phyloP scores from a whole-genome alignment of 1,139 yeast genomes.

The Trichomonascaceae sp. region DNA sequence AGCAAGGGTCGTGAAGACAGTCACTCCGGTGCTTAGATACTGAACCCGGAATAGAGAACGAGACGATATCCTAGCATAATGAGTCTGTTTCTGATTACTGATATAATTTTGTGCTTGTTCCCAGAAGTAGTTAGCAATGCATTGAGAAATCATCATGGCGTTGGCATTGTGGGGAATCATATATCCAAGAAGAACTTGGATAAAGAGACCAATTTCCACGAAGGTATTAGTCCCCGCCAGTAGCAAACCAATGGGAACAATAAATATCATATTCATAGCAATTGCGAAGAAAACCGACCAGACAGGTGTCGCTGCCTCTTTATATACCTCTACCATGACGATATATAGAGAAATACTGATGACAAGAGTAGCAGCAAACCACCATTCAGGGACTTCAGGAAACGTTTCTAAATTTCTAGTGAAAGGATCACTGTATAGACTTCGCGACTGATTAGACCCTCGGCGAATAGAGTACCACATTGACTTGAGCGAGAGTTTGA shows the following conservation, averaged over 20 bases:
- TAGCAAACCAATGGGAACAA: conserved; percentile 45
- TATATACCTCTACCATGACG: conserved; percentile 39
- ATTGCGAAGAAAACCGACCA: conserved; percentile 54
- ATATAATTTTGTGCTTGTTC: conserved; percentile 44
- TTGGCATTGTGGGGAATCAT: conserved; percentile 58
- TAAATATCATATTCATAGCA: conserved; percentile 48
- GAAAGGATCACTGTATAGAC: conserved; percentile 46
- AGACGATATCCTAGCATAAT: conserved; percentile 53
- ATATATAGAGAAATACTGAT: conserved; percentile 42
- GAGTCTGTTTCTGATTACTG: conserved; percentile 56
- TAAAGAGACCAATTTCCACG: conserved; percentile 49
- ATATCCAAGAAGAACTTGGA: conserved; percentile 54
- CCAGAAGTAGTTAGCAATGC: conserved; percentile 55
- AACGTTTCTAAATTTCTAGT: conserved; percentile 47
- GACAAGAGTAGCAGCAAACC: conserved; percentile 42
- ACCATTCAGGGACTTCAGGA: conserved; percentile 61
- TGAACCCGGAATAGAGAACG: conserved; percentile 55
- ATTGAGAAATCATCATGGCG: conserved; percentile 52
- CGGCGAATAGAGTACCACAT: conserved; percentile 15
- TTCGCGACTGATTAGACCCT: conserved; percentile 12
- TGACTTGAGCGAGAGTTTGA: conserved; percentile 11
- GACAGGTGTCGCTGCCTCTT: conserved; percentile 40
- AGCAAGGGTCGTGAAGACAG: conserved; percentile 43
- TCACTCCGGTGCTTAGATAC: conserved; percentile 36
- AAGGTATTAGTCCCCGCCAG: conserved; percentile 48